A percentile compares a stretch with the other conserved stretches of the same genome.
Conservation (phyloP, 2,329 filamentous ascomycete species). For the Biscogniauxia mediterranea region DNA sequence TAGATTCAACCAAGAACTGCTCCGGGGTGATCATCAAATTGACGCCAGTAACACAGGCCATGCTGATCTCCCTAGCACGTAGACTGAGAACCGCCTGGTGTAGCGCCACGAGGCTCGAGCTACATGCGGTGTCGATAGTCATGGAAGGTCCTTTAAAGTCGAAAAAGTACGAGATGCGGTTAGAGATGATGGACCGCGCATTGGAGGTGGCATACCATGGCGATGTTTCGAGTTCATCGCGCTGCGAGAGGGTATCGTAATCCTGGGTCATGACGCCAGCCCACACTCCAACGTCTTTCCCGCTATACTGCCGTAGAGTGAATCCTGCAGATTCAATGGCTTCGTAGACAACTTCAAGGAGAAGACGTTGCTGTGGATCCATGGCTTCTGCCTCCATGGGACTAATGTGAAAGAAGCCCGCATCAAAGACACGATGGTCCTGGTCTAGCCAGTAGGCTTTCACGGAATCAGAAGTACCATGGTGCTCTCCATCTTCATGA, state of each 20-base stretch:
- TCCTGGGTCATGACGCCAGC: slow-evolving; percentile 35
- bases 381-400: slow-evolving; percentile 36
- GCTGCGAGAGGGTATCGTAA: slow-evolving; percentile 29
- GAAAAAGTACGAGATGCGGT: slow-evolving; percentile 41
- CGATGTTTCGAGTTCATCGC: slow-evolving; percentile 29
- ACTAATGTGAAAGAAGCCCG: slow-evolving; percentile 35
- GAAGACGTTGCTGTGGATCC: slow-evolving; percentile 33
- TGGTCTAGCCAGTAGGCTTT: slow-evolving; percentile 32
- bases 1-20: slow-evolving; percentile 43
- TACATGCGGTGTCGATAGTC: slow-evolving; percentile 42
- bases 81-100: slow-evolving; percentile 40
- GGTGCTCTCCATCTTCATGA: slow-evolving; percentile 29
- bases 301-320: slow-evolving; percentile 24
- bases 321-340: slow-evolving; percentile 35
- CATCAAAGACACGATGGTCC: slow-evolving; percentile 30
- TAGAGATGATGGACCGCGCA: slow-evolving; percentile 35
- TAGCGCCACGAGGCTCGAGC: slow-evolving; percentile 37
- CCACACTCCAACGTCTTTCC: slow-evolving; percentile 32
- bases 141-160: slow-evolving; percentile 39
- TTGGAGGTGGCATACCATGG: slow-evolving; percentile 36
- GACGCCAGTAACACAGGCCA: slow-evolving; percentile 44
- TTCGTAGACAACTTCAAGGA: slow-evolving; percentile 37
- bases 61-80: slow-evolving; percentile 37
- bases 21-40: slow-evolving; percentile 44
- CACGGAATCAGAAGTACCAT: slow-evolving; percentile 32